phyloP scores from a whole-genome alignment of 345 rosid genomes.

The Erysimum cheiranthoides region DNA sequence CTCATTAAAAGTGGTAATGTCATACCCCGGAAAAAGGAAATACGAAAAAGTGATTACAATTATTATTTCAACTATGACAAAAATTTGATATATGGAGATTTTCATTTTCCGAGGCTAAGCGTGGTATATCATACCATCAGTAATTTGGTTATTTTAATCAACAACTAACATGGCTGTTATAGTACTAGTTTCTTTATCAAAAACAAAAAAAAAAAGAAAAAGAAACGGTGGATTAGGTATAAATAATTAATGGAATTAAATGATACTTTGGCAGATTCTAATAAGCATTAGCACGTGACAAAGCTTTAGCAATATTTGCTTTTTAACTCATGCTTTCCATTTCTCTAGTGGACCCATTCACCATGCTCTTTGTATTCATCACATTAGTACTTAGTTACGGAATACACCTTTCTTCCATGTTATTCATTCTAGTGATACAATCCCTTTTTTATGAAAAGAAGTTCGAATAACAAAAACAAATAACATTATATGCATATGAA shows the following conservation, averaged over 20 bases:
- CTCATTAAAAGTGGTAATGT: conserved; percentile 42
- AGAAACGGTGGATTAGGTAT: conserved; percentile 42
- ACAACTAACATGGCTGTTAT: conserved; percentile 36
- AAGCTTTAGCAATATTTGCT: conserved; percentile 28
- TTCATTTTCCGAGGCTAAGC: conserved; percentile 41
- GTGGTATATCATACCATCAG: conserved; percentile 23
- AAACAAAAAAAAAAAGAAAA: conserved; percentile 4
- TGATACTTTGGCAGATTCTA: conserved; percentile 39
- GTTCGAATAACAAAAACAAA: neutral
- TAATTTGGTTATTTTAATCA: conserved; percentile 22
- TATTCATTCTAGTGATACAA: conserved; percentile 23
- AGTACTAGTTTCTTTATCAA: conserved; percentile 13
- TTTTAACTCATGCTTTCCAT: conserved; percentile 41
- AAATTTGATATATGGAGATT: conserved; percentile 12
- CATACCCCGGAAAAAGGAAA: conserved; percentile 19
- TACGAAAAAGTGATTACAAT: conserved; percentile 30
- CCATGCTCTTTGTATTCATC: conserved; percentile 17
- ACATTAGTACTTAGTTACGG: conserved; percentile 15
- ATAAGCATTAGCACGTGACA: conserved; percentile 46
- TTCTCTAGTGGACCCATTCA: conserved; percentile 15
- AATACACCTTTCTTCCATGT: conserved; percentile 26
- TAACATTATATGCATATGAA: neutral
- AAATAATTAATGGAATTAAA: conserved; percentile 25
- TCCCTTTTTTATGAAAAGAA: neutral
- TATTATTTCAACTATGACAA: conserved; percentile 19